Evolutionary conservation across 495 filamentous ascomycete genomes (phyloP).

Genomic region (Talaromyces ruber): DNA sequence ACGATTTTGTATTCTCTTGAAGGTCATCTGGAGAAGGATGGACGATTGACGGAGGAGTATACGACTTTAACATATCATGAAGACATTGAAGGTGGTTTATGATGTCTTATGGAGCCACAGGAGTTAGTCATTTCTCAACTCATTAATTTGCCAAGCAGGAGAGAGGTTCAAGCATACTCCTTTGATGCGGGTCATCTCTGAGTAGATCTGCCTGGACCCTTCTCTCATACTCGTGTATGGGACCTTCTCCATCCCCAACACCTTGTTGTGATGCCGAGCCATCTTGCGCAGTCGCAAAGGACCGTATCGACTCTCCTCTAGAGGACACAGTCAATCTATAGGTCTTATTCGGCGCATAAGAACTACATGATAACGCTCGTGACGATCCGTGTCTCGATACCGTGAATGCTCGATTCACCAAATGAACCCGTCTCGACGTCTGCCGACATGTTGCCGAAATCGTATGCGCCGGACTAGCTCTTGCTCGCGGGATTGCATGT

Average conservation of each 20-base stretch:
- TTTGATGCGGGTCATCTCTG: slow-evolving; percentile 82
- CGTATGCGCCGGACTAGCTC: neutral
- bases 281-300: neutral
- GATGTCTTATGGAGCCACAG: slow-evolving; percentile 49
- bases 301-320: neutral
- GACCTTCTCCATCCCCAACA: slow-evolving; percentile 41
- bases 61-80: slow-evolving; percentile 71
- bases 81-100: slow-evolving; percentile 83
- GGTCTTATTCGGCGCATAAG: neutral
- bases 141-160: neutral
- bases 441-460: neutral
- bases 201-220: slow-evolving; percentile 64
- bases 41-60: slow-evolving; percentile 61
- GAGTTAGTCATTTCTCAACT: neutral
- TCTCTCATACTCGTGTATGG: slow-evolving; percentile 77
- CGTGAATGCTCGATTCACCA: neutral
- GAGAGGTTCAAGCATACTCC: slow-evolving; percentile 45
- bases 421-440: neutral
- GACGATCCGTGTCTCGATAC: neutral
- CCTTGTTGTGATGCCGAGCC: neutral
- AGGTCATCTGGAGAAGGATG: slow-evolving; percentile 71
- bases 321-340: neutral
- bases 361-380: neutral
- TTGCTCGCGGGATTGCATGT: neutral
- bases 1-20: slow-evolving; percentile 47